These are phyloP conservation scores for Chloranthus sessilifolius DNA, from an alignment of 164 flowering plant genomes.

Conservation along the genomic window DNA sequence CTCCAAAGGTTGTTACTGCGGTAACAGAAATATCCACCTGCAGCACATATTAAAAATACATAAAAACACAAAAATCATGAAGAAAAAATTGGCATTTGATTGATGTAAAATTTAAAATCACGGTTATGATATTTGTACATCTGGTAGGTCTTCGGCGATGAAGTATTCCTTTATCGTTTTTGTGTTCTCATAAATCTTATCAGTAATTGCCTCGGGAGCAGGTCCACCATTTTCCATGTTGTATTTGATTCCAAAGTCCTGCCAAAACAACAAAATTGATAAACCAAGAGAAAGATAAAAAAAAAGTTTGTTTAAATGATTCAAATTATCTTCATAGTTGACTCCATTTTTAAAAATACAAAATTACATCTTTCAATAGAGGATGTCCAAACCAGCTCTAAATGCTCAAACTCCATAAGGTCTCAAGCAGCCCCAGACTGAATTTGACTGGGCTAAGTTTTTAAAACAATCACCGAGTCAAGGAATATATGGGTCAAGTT, in stretches of 20 bases:
- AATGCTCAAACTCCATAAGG: too few relatives aligned
- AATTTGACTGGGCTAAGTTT: too few relatives aligned
- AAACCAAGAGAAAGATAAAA: conserved; percentile 4
- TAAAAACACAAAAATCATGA: neutral
- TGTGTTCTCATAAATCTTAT: conserved; percentile 86
- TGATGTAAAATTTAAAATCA: too few relatives aligned
- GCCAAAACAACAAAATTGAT: conserved; percentile 11
- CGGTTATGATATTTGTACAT: conserved; percentile 42
- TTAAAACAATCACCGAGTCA: too few relatives aligned
- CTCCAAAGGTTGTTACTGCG: conserved; percentile 64
- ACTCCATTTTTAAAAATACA: neutral
- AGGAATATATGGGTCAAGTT: too few relatives aligned
- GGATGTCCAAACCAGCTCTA: too few relatives aligned
- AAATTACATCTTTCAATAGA: too few relatives aligned
- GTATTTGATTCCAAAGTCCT: conserved; percentile 98
- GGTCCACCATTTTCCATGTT: conserved; percentile 99
- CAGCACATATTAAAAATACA: conserved; percentile 3
- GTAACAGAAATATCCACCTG: conserved; percentile 75
- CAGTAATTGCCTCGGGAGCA: conserved; percentile 92
- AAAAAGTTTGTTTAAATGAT: too few relatives aligned
- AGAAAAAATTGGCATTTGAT: neutral
- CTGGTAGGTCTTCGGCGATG: conserved; percentile 74
- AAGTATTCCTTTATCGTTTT: conserved; percentile 81
- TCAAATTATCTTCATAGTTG: too few relatives aligned
- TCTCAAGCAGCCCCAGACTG: too few relatives aligned